Evolutionary conservation across 371 early-diverging fungal species (phyloP).

Genomic region (Blakeslea trispora): DNA sequence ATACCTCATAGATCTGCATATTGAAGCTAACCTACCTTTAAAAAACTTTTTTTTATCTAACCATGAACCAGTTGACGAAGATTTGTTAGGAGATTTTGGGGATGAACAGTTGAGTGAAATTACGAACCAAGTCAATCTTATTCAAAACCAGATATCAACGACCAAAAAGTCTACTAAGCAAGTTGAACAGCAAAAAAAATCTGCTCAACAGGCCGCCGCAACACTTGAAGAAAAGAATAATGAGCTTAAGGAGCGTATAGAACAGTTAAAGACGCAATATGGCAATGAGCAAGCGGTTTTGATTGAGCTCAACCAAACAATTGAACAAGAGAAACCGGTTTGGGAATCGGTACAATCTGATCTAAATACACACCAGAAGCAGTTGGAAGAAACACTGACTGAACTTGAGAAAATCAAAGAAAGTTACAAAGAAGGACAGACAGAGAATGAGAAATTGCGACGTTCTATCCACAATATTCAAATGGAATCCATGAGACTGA

Average conservation of each 20-base stretch:
- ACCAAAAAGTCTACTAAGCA: constrained; percentile 27
- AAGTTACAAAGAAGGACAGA: constrained; percentile 32
- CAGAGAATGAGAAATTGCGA: constrained; percentile 39
- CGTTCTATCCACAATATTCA: constrained; percentile 42
- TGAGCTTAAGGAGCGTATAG: constrained; percentile 25
- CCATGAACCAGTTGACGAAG: constrained; percentile 25
- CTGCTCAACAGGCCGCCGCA: constrained; percentile 21
- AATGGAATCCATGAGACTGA: constrained; percentile 33
- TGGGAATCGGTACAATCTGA: constrained; percentile 24
- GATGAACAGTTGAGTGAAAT: constrained; percentile 36
- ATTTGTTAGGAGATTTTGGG: constrained; percentile 49
- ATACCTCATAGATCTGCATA: background rate
- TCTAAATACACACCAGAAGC: constrained; percentile 27
- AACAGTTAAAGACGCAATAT: constrained; percentile 5
- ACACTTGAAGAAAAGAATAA: constrained; percentile 31
- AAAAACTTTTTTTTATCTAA: background rate
- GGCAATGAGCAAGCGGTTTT: constrained; percentile 17
- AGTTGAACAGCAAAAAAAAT: constrained; percentile 26
- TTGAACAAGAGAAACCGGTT: constrained; percentile 26
- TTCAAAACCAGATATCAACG: constrained; percentile 42
- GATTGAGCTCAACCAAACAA: constrained; percentile 19
- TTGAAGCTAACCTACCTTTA: background rate
- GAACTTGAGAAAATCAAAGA: constrained; percentile 23
- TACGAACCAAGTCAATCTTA: constrained; percentile 41
- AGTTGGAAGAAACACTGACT: constrained; percentile 18